Evolutionary conservation across 345 rosid genomes (phyloP).

Genomic region (Eucalyptus tenuipes): DNA sequence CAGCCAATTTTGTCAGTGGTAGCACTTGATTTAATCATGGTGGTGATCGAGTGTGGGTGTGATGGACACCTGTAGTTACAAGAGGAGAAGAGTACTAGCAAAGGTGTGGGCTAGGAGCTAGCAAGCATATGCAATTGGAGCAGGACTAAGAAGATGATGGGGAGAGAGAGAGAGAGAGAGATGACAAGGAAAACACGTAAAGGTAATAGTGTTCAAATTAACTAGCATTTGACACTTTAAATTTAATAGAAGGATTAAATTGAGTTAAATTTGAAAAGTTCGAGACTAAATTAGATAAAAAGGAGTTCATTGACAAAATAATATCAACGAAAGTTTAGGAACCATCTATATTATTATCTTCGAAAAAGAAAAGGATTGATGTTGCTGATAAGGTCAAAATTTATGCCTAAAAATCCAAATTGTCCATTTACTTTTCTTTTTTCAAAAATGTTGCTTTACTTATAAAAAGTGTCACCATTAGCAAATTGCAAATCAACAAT

Average conservation of each 20-base stretch:
- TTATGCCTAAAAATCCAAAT: not conserved
- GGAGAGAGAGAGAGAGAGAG: not conserved
- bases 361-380: not conserved
- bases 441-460: not conserved
- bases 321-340: not conserved
- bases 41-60: not conserved
- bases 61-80: not conserved
- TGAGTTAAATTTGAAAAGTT: too few species aligned
- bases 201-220: not conserved
- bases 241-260: not conserved
- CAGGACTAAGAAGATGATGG: not conserved
- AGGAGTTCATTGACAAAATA: not conserved
- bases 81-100: not conserved
- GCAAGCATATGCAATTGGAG: not conserved
- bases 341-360: not conserved
- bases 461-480: not conserved
- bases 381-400: not conserved
- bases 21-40: not conserved
- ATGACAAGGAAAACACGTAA: not conserved
- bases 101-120: not conserved
- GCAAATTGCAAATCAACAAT: not conserved
- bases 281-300: not conserved
- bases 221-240: not conserved
- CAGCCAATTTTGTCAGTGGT: not conserved
- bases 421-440: not conserved